These are phyloP conservation scores for Staphylotrichum longicolle DNA, from an alignment of 495 filamentous ascomycete genomes.

Conservation along the genomic window DNA sequence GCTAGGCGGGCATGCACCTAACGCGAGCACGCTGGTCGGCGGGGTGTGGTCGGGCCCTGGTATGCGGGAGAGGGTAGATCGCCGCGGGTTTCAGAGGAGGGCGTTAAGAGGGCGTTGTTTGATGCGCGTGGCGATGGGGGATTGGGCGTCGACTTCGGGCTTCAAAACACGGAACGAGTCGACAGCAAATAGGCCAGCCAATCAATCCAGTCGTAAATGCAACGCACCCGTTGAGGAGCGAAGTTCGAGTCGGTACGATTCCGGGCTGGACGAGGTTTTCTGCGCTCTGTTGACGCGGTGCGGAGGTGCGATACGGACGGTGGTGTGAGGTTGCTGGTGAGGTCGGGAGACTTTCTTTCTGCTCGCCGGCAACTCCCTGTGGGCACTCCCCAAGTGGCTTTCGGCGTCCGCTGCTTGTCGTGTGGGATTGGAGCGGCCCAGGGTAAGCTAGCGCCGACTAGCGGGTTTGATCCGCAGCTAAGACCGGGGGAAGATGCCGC, in stretches of 20 bases:
- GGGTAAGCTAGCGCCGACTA: conserved; percentile 5
- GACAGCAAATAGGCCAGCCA: too few species aligned
- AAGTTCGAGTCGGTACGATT: not conserved
- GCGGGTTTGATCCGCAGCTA: conserved; percentile 16
- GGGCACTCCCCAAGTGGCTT: conserved; percentile 2
- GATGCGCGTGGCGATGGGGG: not conserved
- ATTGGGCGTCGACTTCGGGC: conserved; percentile 3
- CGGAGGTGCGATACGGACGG: not conserved
- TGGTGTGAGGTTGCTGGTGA: conserved; percentile 2
- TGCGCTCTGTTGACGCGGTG: not conserved
- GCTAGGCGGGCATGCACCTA: conserved; percentile 32
- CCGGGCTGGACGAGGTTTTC: not conserved
- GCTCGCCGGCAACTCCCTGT: not conserved
- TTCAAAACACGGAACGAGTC: not conserved
- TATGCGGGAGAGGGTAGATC: not conserved
- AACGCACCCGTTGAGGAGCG: not conserved
- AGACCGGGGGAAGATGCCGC: not conserved
- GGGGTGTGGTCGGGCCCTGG: not conserved
- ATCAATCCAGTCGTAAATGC: not conserved
- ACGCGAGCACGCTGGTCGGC: conserved; percentile 2
- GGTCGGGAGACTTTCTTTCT: conserved; percentile 6
- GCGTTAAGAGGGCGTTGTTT: not conserved
- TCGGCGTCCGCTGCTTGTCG: not conserved
- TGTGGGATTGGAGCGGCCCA: conserved; percentile 22
- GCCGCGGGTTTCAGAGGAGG: not conserved